A percentile compares a stretch with the other conserved stretches of the same genome.
These are phyloP conservation scores for Yarrowia bubula DNA, from an alignment of 805 yeast species.

Conservation along the genomic window DNA sequence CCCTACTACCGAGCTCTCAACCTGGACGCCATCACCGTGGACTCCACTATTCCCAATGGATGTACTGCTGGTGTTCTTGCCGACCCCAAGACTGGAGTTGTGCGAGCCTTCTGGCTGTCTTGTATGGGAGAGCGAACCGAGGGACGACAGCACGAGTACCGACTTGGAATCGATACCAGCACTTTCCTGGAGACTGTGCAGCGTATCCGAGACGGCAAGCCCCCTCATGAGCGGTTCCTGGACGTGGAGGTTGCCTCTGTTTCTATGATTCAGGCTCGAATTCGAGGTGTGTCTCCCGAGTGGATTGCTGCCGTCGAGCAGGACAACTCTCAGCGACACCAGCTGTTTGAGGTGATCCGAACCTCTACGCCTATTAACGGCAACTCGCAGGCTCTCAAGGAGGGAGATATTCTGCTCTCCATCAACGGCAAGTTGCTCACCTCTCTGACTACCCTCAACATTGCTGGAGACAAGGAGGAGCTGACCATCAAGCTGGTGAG, in stretches of 20 bases:
- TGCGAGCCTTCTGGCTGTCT: conserved; percentile 82
- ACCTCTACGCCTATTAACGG: conserved; percentile 47
- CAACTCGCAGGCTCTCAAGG: conserved; percentile 39
- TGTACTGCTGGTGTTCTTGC: conserved; percentile 79
- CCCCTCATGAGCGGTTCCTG: conserved; percentile 60
- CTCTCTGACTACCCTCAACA: conserved; percentile 62
- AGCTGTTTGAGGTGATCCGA: conserved; percentile 68
- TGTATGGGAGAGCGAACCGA: conserved; percentile 74
- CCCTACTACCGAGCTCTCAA: conserved; percentile 88
- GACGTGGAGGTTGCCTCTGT: conserved; percentile 76
- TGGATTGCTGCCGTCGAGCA: conserved; percentile 74
- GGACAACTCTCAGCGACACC: conserved; percentile 61
- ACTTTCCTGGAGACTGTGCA: conserved; percentile 60
- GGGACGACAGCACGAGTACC: conserved; percentile 58
- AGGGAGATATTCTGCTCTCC: conserved; percentile 75
- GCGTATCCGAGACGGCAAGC: conserved; percentile 47
- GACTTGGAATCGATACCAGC: conserved; percentile 74
- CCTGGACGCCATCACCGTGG: conserved; percentile 71
- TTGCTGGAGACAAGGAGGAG: conserved; percentile 45
- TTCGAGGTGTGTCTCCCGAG: conserved; percentile 80
- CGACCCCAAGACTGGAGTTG: conserved; percentile 65
- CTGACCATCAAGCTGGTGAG: conserved; percentile 67
- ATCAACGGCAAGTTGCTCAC: conserved; percentile 65
- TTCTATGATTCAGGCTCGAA: conserved; percentile 70
- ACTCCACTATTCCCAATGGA: conserved; percentile 66